Conservation (phyloP, 768 basidiomycete species). For the Stropharia rugosoannulata region DNA sequence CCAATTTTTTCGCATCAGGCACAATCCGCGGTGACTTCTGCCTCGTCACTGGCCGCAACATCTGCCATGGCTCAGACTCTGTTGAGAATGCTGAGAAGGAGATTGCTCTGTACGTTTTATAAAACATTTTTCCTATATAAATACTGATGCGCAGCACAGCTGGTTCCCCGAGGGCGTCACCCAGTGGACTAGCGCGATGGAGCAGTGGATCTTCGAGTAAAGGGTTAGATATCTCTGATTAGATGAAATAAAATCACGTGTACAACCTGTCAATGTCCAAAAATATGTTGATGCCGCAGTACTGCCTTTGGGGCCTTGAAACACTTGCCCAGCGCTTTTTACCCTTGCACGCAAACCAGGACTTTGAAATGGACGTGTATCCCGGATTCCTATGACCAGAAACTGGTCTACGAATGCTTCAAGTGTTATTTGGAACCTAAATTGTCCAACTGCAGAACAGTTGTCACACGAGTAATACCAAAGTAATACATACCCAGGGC, state of each 20-base stretch:
- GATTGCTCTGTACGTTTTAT: slow-evolving; percentile 73
- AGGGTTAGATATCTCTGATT: slow-evolving; percentile 13
- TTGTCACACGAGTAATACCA: neutral
- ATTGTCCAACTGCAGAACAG: neutral
- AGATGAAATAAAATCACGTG: slow-evolving; percentile 19
- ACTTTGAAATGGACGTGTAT: too few relatives aligned
- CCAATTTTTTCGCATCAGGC: slow-evolving; percentile 39
- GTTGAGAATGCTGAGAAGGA: slow-evolving; percentile 93
- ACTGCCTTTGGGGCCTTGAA: too few relatives aligned
- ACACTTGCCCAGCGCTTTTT: neutral
- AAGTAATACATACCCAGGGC: slow-evolving; percentile 2
- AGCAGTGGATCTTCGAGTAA: slow-evolving; percentile 82
- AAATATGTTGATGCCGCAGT: neutral
- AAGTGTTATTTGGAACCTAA: neutral
- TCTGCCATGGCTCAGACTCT: slow-evolving; percentile 89
- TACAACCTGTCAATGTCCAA: slow-evolving; percentile 7
- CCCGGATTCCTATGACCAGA: too few relatives aligned
- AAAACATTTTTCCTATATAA: neutral
- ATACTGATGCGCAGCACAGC: slow-evolving; percentile 34
- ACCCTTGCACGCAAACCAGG: too few relatives aligned
- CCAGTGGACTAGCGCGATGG: slow-evolving; percentile 67
- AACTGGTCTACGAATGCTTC: too few relatives aligned
- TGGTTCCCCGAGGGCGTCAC: slow-evolving; percentile 90
- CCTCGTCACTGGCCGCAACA: slow-evolving; percentile 93
- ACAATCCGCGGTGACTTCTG: slow-evolving; percentile 96